Conservation (phyloP, 2,329 filamentous ascomycete species). For the Rutstroemia sp. region DNA sequence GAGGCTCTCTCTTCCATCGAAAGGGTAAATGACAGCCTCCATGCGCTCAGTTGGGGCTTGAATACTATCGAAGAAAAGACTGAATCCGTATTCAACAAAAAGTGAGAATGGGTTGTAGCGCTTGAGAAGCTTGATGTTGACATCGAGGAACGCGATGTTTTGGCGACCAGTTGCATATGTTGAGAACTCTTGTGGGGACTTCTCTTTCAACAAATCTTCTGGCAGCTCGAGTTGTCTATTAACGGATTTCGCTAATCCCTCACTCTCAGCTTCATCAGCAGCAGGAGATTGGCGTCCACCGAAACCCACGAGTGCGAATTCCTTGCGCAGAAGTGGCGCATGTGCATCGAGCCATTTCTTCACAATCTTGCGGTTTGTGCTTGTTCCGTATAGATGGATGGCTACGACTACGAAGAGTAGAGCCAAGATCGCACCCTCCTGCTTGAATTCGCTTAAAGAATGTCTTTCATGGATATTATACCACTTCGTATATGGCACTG, state of each 20-base stretch:
- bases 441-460: slow-evolving; percentile 73
- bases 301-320: slow-evolving; percentile 87
- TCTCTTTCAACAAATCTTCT: slow-evolving; percentile 69
- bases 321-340: slow-evolving; percentile 61
- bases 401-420: slow-evolving; percentile 67
- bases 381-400: slow-evolving; percentile 74
- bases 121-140: slow-evolving; percentile 39
- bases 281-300: slow-evolving; percentile 42
- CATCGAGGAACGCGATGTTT: slow-evolving; percentile 86
- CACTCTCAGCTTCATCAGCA: slow-evolving; percentile 38
- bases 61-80: slow-evolving; percentile 76
- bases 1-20: slow-evolving; percentile 83
- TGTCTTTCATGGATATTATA: slow-evolving; percentile 94
- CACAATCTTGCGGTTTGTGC: slow-evolving; percentile 72
- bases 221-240: slow-evolving; percentile 34
- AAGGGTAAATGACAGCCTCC: slow-evolving; percentile 75
- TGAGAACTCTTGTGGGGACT: slow-evolving; percentile 76
- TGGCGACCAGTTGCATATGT: slow-evolving; percentile 86
- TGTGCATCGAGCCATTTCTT: slow-evolving; percentile 74
- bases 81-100: slow-evolving; percentile 58
- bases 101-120: slow-evolving; percentile 25
- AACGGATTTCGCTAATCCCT: slow-evolving; percentile 33
- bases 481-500: slow-evolving; percentile 80
- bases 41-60: slow-evolving; percentile 61
- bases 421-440: slow-evolving; percentile 74